Evolutionary conservation across 1,284 basidiomycete species (phyloP).

Genomic region (Tetrapyrgos nigripes): DNA sequence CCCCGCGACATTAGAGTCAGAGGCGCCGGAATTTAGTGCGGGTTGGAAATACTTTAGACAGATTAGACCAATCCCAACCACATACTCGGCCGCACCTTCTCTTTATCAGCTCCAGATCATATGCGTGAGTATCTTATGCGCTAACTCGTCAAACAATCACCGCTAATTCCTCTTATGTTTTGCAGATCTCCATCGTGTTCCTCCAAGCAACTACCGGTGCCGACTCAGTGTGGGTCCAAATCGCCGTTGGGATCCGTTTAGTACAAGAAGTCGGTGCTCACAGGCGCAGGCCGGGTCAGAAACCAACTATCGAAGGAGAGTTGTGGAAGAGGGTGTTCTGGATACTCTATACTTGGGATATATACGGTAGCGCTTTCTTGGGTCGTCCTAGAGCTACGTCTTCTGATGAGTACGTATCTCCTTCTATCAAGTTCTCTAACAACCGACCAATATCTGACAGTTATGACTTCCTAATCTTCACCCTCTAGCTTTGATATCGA

Average conservation of each 20-base stretch:
- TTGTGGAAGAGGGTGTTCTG: conserved; percentile 9
- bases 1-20: background rate
- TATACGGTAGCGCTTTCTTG: conserved; percentile 1
- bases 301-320: conserved; percentile 1
- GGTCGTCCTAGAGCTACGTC: background rate
- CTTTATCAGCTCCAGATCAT: conserved; percentile 63
- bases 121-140: conserved; percentile 27
- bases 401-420: background rate
- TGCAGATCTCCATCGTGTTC: conserved; percentile 2
- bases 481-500: conserved; percentile 15
- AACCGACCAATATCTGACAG: background rate
- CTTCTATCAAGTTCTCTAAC: too few species aligned
- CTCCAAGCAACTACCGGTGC: conserved; percentile 18
- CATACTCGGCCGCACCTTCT: conserved; percentile 50
- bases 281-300: background rate
- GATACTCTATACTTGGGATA: conserved; percentile 5
- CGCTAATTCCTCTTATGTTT: background rate
- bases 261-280: conserved; percentile 5
- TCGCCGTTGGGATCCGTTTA: background rate
- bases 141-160: background rate
- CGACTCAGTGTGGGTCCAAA: background rate
- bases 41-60: conserved; percentile 63
- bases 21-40: conserved; percentile 46
- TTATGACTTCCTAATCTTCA: background rate
- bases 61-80: conserved; percentile 50